phyloP scores from a whole-genome alignment of 768 basidiomycete genomes.

The Tricholoma terreum region DNA sequence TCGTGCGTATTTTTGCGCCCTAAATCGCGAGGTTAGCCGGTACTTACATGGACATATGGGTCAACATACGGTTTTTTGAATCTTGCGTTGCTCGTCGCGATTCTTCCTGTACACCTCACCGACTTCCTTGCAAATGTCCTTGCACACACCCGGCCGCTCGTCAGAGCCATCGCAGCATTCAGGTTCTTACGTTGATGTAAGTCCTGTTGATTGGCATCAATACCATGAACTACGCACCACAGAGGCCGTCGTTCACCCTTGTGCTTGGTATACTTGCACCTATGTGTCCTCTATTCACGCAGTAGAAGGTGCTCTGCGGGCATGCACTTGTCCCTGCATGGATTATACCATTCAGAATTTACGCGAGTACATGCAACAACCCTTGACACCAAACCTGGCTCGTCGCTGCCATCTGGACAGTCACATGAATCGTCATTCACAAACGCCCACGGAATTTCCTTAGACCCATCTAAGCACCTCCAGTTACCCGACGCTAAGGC shows the following conservation, averaged over 20 bases:
- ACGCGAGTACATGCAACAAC: background rate
- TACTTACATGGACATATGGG: background rate
- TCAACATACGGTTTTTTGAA: conserved; percentile 69
- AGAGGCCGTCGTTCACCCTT: conserved; percentile 89
- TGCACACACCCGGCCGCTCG: conserved; percentile 78
- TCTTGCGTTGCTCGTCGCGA: conserved; percentile 70
- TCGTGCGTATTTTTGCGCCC: conserved; percentile 89
- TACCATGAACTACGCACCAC: conserved; percentile 55
- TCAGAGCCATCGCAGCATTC: conserved; percentile 97
- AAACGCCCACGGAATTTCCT: conserved; percentile 72
- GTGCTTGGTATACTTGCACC: conserved; percentile 76
- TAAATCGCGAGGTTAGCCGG: conserved; percentile 25
- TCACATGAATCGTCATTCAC: conserved; percentile 97
- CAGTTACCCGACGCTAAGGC: conserved; percentile 56
- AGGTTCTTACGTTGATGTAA: conserved; percentile 50
- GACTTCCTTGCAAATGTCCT: conserved; percentile 71
- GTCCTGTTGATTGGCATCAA: background rate
- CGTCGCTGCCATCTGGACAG: conserved; percentile 92
- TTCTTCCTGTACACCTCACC: conserved; percentile 68
- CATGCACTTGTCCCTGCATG: conserved; percentile 81
- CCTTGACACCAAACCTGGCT: conserved; percentile 61
- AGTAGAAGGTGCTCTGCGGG: conserved; percentile 73
- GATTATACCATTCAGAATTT: conserved; percentile 6
- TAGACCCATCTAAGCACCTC: conserved; percentile 80
- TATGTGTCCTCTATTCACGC: conserved; percentile 84